phyloP scores from a whole-genome alignment of 2,329 filamentous ascomycete genomes.

The Hymenoscyphus infarciens region DNA sequence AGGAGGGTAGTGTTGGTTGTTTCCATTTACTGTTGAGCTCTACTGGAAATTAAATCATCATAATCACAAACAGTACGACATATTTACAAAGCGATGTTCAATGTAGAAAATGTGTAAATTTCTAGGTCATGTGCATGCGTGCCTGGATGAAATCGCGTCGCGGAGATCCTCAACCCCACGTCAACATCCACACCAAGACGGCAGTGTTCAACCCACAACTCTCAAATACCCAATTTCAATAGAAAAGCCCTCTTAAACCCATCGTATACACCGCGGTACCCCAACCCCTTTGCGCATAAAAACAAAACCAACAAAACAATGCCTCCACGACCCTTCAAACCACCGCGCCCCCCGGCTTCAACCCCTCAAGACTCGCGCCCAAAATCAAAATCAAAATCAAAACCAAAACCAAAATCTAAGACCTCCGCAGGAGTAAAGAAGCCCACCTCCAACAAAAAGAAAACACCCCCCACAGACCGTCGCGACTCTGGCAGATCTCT shows the following conservation, averaged over 20 bases:
- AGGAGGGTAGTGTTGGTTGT: no score
- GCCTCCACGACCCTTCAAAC: conserved; percentile 35
- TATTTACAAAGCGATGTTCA: no score
- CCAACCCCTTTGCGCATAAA: neutral
- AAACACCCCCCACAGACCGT: neutral
- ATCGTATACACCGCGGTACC: neutral
- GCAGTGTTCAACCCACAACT: no score
- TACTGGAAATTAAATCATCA: no score
- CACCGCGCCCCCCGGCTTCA: conserved; percentile 26
- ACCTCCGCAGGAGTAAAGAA: conserved; percentile 10
- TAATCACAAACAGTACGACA: no score
- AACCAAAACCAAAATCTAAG: conserved; percentile 5
- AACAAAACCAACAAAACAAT: conserved; percentile 17
- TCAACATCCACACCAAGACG: no score
- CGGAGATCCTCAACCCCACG: no score
- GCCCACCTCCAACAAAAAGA: neutral
- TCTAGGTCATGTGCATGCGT: no score
- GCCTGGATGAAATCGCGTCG: no score
- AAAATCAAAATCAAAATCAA: conserved; percentile 4
- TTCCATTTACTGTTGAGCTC: no score
- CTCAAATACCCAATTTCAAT: no score
- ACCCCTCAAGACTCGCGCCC: conserved; percentile 5
- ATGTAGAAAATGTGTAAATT: no score
- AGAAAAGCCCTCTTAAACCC: neutral
- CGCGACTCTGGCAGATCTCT: neutral